Evolutionary conservation across 2,329 filamentous ascomycete genomes (phyloP), one percentile per base, ranked within the genome.

Genomic region (Penicillium sp.): DNA sequence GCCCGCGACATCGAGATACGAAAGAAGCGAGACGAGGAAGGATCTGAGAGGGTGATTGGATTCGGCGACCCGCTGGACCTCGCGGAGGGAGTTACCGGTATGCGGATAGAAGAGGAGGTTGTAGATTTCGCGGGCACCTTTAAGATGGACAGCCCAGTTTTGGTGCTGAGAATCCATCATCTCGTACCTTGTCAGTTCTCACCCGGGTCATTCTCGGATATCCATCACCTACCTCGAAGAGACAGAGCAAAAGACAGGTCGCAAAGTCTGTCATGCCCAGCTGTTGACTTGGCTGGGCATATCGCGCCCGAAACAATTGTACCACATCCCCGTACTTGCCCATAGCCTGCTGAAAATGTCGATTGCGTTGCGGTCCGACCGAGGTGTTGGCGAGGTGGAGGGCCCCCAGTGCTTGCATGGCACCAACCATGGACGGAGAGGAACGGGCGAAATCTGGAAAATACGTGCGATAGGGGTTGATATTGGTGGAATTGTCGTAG

Each of bases 371-470:
- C 10, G 50, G 48, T 1, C 57, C 56, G 2, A 42, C 39, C 1
- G 62, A 60, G 1, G 64, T 62, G 26, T 64, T 64, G n/a, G 63
- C 60, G n/a, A 66, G 50, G 41, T 67, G 64, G 36, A 67, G 56
- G 17, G 64, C 64, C 7, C 63, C 64, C 16, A 67, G 44, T 12
- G 64, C 63, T 39, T 65, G 56, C 64, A 67, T 66, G 11, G 62
- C 60, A 34, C 54, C 57, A 12, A 54, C 51, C 51, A 64, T 60
- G 5, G 62, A 60, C 2, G 58, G 54, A 4, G 56, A 63, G 1
- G 58, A 57, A 20, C 45, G 56, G 2, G 60, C 55, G 12, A 63
- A 44, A 16, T 60, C 57, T 3, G 61, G 61, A 20, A 64, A 63
- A 33, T 51, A 51, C 17, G 44, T 45, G 22, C 59, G 59, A 32